Conservation (phyloP, 2,329 filamentous ascomycete genomes). For the Calonectria pteridis region DNA sequence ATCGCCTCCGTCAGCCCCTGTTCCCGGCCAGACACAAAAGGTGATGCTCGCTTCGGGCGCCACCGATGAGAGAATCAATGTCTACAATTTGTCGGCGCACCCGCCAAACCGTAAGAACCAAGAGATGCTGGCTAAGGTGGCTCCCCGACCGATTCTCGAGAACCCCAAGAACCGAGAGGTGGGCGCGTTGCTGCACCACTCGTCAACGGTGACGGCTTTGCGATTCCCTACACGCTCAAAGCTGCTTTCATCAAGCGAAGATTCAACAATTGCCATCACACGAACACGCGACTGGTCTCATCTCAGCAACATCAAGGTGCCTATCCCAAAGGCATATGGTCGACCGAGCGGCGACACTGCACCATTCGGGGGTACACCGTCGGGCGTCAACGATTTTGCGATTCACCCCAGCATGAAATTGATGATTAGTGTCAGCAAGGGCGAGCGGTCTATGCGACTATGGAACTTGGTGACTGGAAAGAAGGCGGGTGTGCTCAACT, state of each 20-base stretch:
- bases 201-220: conserved; percentile 82
- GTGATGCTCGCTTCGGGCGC: conserved; percentile 91
- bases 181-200: conserved; percentile 88
- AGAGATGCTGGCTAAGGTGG: conserved; percentile 74
- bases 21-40: conserved; percentile 77
- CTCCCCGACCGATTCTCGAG: conserved; percentile 81
- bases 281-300: conserved; percentile 91
- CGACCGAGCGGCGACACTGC: conserved; percentile 93
- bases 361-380: conserved; percentile 80
- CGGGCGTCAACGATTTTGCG: conserved; percentile 94
- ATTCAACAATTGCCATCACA: conserved; percentile 91
- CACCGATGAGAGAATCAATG: conserved; percentile 94
- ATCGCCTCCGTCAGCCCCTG: conserved; percentile 77
- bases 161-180: conserved; percentile 90
- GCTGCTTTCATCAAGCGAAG: conserved; percentile 87
- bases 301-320: conserved; percentile 89
- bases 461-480: conserved; percentile 98
- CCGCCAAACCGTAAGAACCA: conserved; percentile 69
- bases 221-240: conserved; percentile 89
- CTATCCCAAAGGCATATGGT: conserved; percentile 82
- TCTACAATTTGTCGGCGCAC: conserved; percentile 87
- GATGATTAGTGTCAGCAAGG: conserved; percentile 92
- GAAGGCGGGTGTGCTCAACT: conserved; percentile 93
- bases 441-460: conserved; percentile 90
- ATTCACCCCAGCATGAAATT: conserved; percentile 97